Percentiles rank a stretch among this genome's conserved stretches.
Conservation (phyloP, 495 filamentous ascomycete species). For the Aspergillus incahuasiensis region DNA sequence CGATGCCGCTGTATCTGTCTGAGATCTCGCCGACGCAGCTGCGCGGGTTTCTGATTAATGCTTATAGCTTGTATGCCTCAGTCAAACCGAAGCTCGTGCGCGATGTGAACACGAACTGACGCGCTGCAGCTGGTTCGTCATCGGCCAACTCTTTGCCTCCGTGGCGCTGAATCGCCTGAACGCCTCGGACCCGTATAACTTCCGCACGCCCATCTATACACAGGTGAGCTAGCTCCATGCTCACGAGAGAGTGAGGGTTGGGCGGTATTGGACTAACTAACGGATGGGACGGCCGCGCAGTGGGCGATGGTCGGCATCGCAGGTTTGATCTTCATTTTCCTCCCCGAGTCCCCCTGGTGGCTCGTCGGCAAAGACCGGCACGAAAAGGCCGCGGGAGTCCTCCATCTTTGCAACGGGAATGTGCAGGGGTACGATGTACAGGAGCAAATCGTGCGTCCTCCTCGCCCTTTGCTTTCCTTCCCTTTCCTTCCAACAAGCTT, state of each 20-base stretch:
- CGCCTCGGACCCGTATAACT: slow-evolving; percentile 25
- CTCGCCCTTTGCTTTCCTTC: neutral
- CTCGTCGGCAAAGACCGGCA: slow-evolving; percentile 32
- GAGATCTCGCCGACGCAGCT: slow-evolving; percentile 38
- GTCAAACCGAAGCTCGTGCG: too few relatives aligned
- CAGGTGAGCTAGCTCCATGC: slow-evolving; percentile 21
- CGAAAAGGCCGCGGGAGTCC: slow-evolving; percentile 27
- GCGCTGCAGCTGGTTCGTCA: slow-evolving; percentile 32
- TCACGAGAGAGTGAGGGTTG: too few relatives aligned
- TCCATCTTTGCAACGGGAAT: slow-evolving; percentile 25
- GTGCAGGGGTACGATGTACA: slow-evolving; percentile 27
- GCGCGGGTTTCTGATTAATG: slow-evolving; percentile 37
- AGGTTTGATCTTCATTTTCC: slow-evolving; percentile 25
- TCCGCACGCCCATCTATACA: slow-evolving; percentile 37
- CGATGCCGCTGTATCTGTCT: slow-evolving; percentile 38
- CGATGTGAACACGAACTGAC: slow-evolving; percentile 3
- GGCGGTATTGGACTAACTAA: neutral
- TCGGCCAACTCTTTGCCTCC: slow-evolving; percentile 38
- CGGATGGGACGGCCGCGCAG: too few relatives aligned
- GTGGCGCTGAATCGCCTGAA: slow-evolving; percentile 32
- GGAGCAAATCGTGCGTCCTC: slow-evolving; percentile 28
- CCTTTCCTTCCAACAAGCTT: neutral
- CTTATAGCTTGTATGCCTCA: slow-evolving; percentile 35
- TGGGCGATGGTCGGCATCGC: slow-evolving; percentile 33
- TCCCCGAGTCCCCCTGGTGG: slow-evolving; percentile 38